Percentiles rank a stretch among this genome's conserved stretches.
Evolutionary conservation across 768 basidiomycete genomes (phyloP).

Genomic region (Russula abietina): DNA sequence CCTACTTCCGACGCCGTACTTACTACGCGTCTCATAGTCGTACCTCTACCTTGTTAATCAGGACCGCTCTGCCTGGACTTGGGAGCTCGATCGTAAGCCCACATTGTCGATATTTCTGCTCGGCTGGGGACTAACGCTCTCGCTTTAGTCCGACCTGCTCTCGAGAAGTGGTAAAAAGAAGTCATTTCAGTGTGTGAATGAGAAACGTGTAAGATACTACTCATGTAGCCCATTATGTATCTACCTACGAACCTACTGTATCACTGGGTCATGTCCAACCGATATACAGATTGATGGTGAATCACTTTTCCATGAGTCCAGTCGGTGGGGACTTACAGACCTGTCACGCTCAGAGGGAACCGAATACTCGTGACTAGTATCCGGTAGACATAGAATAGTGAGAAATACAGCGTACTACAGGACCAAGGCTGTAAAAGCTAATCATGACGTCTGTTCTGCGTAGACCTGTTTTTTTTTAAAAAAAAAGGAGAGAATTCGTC

Average conservation of each 20-base stretch:
- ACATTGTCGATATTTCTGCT: not conserved
- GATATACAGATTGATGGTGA: not conserved
- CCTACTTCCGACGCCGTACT: not conserved
- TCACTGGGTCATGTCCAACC: no score
- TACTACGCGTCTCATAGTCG: slow-evolving; percentile 35
- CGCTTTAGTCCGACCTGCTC: slow-evolving; percentile 43
- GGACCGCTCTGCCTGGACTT: slow-evolving; percentile 68
- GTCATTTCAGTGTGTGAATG: not conserved
- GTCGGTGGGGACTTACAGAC: not conserved
- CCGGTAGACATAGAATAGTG: not conserved
- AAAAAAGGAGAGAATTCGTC: not conserved
- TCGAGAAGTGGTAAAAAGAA: slow-evolving; percentile 46
- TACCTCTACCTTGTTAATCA: slow-evolving; percentile 64
- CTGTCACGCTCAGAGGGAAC: not conserved
- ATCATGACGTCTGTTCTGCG: slow-evolving; percentile 60
- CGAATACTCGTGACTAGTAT: not conserved
- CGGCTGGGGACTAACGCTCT: not conserved
- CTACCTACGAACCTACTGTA: no score
- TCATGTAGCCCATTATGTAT: not conserved
- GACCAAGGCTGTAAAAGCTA: not conserved
- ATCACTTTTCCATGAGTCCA: not conserved
- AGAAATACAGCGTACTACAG: not conserved
- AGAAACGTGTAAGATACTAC: not conserved
- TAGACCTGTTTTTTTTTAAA: slow-evolving; percentile 49
- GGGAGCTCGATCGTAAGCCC: slow-evolving; percentile 70